phyloP scores from a whole-genome alignment of 352 stramenopile species.

The Globisporangium alternatum region DNA sequence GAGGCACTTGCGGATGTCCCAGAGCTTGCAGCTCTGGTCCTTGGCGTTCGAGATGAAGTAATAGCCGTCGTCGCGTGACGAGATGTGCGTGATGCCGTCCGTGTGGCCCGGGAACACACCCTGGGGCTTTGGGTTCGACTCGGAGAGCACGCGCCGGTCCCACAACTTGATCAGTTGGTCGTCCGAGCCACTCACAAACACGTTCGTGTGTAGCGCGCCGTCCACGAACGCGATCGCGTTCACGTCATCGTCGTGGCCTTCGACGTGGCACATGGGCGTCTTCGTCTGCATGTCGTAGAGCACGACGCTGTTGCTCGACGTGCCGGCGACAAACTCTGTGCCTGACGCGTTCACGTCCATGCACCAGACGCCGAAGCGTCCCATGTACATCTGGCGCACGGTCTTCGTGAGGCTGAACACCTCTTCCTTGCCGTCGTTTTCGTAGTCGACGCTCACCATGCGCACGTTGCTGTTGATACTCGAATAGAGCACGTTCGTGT shows the following conservation, averaged over 20 bases:
- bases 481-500: conserved; percentile 72
- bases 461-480: conserved; percentile 82
- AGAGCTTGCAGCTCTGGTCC: conserved; percentile 83
- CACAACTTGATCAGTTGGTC: conserved; percentile 84
- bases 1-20: conserved; percentile 79
- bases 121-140: conserved; percentile 68
- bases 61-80: conserved; percentile 79
- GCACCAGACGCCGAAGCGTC: conserved; percentile 75
- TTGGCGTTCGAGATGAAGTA: conserved; percentile 90
- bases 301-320: conserved; percentile 68
- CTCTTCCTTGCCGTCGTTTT: conserved; percentile 44
- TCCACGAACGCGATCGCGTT: conserved; percentile 87
- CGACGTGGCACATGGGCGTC: conserved; percentile 61
- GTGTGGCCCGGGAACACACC: conserved; percentile 81
- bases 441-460: conserved; percentile 69
- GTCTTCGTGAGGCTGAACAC: conserved; percentile 43
- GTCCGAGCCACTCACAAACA: conserved; percentile 85
- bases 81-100: conserved; percentile 81
- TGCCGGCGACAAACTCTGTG: conserved; percentile 82
- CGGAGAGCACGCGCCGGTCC: conserved; percentile 76
- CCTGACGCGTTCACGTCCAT: conserved; percentile 73
- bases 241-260: conserved; percentile 74
- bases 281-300: conserved; percentile 81
- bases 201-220: conserved; percentile 72
- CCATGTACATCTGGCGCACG: conserved; percentile 20